These are phyloP conservation scores for Trametes maxima DNA, from an alignment of 768 basidiomycete species.

Conservation along the genomic window DNA sequence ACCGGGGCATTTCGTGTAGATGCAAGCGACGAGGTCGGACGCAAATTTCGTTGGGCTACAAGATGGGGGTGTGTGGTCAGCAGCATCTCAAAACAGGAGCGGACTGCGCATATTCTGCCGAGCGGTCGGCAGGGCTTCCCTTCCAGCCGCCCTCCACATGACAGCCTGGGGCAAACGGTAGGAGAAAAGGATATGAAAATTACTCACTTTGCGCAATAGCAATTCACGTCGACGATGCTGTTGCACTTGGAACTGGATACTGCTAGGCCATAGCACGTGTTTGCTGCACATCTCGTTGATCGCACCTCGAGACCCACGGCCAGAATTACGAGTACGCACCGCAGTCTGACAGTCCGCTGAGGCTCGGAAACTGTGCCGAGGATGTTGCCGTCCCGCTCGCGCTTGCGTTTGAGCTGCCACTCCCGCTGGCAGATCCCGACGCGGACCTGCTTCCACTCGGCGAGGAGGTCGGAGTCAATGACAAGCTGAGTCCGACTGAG, in stretches of 20 bases:
- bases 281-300: slow-evolving; percentile 36
- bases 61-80: neutral
- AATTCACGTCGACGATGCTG: slow-evolving; percentile 49
- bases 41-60: slow-evolving; percentile 38
- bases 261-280: slow-evolving; percentile 45
- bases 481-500: slow-evolving; percentile 1
- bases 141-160: neutral
- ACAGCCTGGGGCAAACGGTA: neutral
- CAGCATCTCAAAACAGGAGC: neutral
- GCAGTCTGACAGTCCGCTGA: slow-evolving; percentile 25
- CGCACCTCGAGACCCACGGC: neutral
- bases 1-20: slow-evolving; percentile 39
- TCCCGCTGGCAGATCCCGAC: neutral
- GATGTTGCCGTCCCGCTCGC: slow-evolving; percentile 17
- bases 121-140: neutral
- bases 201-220: slow-evolving; percentile 46
- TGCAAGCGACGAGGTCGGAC: slow-evolving; percentile 40
- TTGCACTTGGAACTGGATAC: slow-evolving; percentile 44
- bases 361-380: slow-evolving; percentile 25
- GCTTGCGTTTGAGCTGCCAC: neutral
- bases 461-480: neutral
- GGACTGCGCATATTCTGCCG: neutral
- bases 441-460: neutral
- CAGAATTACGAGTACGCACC: slow-evolving; percentile 13
- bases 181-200: neutral